Conservation (phyloP, 1,139 yeast genomes). For the Eremothecium sinecaudum region DNA sequence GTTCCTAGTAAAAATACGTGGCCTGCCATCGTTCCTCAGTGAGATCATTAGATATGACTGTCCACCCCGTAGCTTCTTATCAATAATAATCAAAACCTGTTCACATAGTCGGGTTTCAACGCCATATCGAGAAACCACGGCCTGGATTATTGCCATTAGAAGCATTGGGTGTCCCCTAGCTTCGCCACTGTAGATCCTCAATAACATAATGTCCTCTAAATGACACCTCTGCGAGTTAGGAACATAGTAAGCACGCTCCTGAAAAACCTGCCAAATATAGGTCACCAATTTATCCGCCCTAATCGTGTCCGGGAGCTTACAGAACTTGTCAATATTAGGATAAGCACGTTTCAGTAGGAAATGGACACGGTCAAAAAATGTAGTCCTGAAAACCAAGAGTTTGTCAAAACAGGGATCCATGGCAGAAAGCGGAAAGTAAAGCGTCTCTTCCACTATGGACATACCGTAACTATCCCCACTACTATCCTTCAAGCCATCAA, state of each 20-base stretch:
- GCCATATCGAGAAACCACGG: conserved; percentile 13
- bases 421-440: conserved; percentile 18
- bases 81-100: conserved; percentile 18
- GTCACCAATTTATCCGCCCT: conserved; percentile 13
- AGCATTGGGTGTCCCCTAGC: conserved; percentile 19
- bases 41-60: conserved; percentile 18
- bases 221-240: conserved; percentile 3
- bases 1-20: conserved; percentile 14
- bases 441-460: conserved; percentile 13
- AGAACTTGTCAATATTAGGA: conserved; percentile 10
- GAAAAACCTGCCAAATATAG: conserved; percentile 5
- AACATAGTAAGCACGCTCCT: not conserved
- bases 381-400: conserved; percentile 14
- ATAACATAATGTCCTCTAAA: conserved; percentile 21
- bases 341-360: conserved; percentile 10
- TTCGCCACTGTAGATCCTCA: conserved; percentile 26
- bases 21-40: conserved; percentile 10
- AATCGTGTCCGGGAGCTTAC: conserved; percentile 14
- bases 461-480: conserved; percentile 1
- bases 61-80: conserved; percentile 12
- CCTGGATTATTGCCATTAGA: conserved; percentile 21
- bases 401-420: conserved; percentile 23
- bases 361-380: conserved; percentile 13
- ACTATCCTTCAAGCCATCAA: conserved; percentile 6
- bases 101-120: conserved; percentile 17